Base-by-base conservation (phyloP, 768 basidiomycete genomes). In the Termitomyces sp. region DNA sequence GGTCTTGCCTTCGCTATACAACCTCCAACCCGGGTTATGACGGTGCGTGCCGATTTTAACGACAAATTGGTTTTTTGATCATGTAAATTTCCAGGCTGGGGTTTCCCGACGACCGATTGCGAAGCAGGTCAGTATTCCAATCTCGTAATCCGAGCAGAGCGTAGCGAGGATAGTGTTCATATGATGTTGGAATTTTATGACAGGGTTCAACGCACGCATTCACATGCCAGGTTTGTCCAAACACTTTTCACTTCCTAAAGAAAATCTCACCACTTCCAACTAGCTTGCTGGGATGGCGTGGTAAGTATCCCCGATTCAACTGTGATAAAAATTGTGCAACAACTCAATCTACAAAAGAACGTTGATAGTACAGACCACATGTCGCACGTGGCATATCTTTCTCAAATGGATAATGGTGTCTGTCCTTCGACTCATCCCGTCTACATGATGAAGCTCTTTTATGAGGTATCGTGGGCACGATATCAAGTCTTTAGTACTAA, bases 81-180 rank as follows among this genome's bases (percentile, higher is more conserved):
- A 27, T 57, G 48, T 55, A 50, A 35, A 41, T 31, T 14, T 42
- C 31, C 35, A 65, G 75, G 68, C 2, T 60, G 63, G n/a, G 76
- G 76, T 4, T 78, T 77, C 62, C 77, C 77, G 1, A 72, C 65
- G 23, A 77, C 76, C 2, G 70, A 77, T 56, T 78, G 76, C 54
- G 75, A 76, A 57, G 69, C 73, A 38, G 62, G 64, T 59, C 17
- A 57, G 49, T 53, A 52, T 19, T n/a, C 23, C 19, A 5, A 19
- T 21, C 0, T 21, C 8, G 21, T 4, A 27, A 5, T 46, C 3
- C 31, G 32, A 25, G 25, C 40, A n/a, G n/a, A n/a, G n/a, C n/a
- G n/a, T 31, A 8, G 42, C n/a, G 21, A 10, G 19, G 3, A 12
- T 16, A 42, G 10, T 21, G 12, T n/a, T 47, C 10, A 42, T 47